Base-by-base conservation (phyloP, 2,329 filamentous ascomycete species). In the Sclerotinia minor region DNA sequence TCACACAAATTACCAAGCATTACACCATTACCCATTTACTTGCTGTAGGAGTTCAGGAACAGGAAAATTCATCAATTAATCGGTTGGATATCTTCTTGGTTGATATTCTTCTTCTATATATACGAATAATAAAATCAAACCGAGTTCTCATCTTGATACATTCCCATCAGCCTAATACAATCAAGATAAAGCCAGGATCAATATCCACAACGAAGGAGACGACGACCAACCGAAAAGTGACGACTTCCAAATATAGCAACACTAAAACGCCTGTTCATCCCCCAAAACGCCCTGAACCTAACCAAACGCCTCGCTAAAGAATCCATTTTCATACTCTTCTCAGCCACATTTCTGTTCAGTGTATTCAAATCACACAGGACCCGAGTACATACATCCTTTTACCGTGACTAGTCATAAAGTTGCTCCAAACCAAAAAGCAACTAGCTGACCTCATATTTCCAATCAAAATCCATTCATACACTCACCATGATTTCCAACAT, bases 231-330 rank as follows among this genome's bases (percentile, higher is more conserved):
- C 35, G 21, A 49, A 15, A 61, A 38, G 6, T 49, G 11, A 61
- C 21, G 21, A 47, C 13, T 49, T 61, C 26, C 13, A 19, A 50
- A 2, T 9, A 19, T 15, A 44, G 29, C 5, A 45, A 38, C 38
- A 15, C 1, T 24, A 50, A 52, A 50, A 50, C 59, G 45, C 59
- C 59, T 5, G 41, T 63, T 24, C 7, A 26, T 11, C 4, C 24
- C 24, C 45, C 26, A 32, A 41, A 11, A 38, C 45, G 15, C 32
- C n/a, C n/a, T 21, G 26, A 50, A 26, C 19, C 59, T 29, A 38
- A 32, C 59, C 32, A 50, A 35, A 63, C 59, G 45, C 59, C 59
- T 63, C 29, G 59, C 59, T 63, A 63, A 63, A 52, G 59, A 29
- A 47, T 63, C 32, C 32, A 24, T 63, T 50, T 52, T 38, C 45